A percentile compares a stretch with the other conserved stretches of the same genome.
Conservation (phyloP, 805 yeast genomes). For the Kluyveromyces nonfermentans region DNA sequence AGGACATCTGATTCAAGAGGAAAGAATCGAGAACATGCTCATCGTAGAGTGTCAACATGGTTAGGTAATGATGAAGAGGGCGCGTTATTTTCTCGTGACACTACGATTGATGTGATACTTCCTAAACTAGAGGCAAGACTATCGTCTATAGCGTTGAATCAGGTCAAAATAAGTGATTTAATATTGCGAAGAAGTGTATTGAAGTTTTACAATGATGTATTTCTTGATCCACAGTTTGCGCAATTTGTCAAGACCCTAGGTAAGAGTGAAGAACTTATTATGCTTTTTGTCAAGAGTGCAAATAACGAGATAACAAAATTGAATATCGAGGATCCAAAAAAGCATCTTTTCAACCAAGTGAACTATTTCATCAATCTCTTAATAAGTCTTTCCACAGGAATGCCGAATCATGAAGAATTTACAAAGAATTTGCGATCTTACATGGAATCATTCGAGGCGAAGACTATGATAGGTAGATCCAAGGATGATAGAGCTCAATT, state of each 20-base stretch:
- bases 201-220: slow-evolving; percentile 51
- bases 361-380: slow-evolving; percentile 18
- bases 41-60: neutral
- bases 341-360: slow-evolving; percentile 19
- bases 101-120: slow-evolving; percentile 29
- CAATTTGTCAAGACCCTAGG: slow-evolving; percentile 25
- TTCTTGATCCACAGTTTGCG: slow-evolving; percentile 33
- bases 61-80: neutral
- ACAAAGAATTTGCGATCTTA: slow-evolving; percentile 37
- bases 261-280: slow-evolving; percentile 38
- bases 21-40: slow-evolving; percentile 10
- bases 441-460: slow-evolving; percentile 20
- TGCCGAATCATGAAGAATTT: slow-evolving; percentile 6
- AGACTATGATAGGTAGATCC: neutral
- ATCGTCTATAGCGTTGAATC: slow-evolving; percentile 38
- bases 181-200: slow-evolving; percentile 48
- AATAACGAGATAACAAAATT: slow-evolving; percentile 42
- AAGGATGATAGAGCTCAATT: neutral
- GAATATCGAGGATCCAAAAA: slow-evolving; percentile 15
- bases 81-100: slow-evolving; percentile 22
- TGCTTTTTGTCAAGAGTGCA: slow-evolving; percentile 44
- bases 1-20: neutral
- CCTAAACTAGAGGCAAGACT: slow-evolving; percentile 34
- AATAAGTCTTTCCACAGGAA: slow-evolving; percentile 10
- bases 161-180: slow-evolving; percentile 29